Evolutionary conservation across 345 rosid species (phyloP).

Genomic region (Anastatica hierochuntica): DNA sequence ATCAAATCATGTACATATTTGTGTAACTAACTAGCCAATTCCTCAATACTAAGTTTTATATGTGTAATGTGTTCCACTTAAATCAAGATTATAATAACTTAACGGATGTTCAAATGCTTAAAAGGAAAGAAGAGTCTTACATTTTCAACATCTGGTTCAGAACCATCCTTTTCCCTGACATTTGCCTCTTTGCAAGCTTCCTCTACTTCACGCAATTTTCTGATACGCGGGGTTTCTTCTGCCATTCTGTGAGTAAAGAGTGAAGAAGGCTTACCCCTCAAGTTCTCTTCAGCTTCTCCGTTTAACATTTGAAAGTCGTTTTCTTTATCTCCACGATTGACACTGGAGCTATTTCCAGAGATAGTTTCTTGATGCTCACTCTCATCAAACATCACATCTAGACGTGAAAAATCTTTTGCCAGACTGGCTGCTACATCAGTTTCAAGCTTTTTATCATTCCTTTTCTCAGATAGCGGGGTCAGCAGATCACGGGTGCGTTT

Average conservation of each 20-base stretch:
- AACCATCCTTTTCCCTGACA: conserved; percentile 27
- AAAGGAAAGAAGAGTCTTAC: conserved; percentile 38
- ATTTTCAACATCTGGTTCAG: conserved; percentile 11
- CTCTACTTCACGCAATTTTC: conserved; percentile 19
- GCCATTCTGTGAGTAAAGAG: conserved; percentile 14
- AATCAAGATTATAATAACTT: too few relatives aligned
- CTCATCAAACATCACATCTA: conserved; percentile 75
- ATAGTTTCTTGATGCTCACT: conserved; percentile 26
- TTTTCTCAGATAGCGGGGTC: conserved; percentile 85
- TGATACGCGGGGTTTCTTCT: conserved; percentile 21
- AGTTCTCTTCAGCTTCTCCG: conserved; percentile 23
- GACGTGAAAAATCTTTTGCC: conserved; percentile 65
- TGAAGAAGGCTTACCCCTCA: conserved; percentile 15
- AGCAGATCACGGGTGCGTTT: conserved; percentile 78
- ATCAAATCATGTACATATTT: too few relatives aligned
- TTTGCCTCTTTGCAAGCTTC: conserved; percentile 25
- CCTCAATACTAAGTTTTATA: too few relatives aligned
- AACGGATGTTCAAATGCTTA: too few relatives aligned
- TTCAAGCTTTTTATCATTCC: conserved; percentile 76
- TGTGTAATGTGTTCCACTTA: too few relatives aligned
- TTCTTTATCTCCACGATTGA: conserved; percentile 43
- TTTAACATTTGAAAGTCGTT: conserved; percentile 27
- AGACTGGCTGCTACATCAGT: conserved; percentile 57
- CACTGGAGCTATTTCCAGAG: conserved; percentile 21
- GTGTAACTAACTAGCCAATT: too few relatives aligned